phyloP scores from a whole-genome alignment of 495 filamentous ascomycete species.

The Trichocladium uniseriatum region DNA sequence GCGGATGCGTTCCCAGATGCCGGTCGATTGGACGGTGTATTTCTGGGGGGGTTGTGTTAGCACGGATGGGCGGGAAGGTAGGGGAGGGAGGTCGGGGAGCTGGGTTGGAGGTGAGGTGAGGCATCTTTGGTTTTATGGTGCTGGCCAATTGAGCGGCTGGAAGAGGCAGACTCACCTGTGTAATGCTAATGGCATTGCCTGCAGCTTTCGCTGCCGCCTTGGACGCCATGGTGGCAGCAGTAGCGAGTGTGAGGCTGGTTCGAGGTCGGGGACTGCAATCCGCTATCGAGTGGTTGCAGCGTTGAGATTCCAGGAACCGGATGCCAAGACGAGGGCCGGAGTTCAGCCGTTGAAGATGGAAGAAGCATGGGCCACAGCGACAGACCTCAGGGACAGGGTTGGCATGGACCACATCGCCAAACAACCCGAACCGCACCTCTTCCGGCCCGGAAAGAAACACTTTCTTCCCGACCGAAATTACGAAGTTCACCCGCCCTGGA shows the following conservation, averaged over 20 bases:
- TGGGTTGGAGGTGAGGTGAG: too few relatives aligned
- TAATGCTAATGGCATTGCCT: conserved; percentile 37
- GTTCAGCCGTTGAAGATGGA: conserved; percentile 4
- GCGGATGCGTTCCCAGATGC: conserved; percentile 82
- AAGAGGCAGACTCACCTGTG: conserved; percentile 30
- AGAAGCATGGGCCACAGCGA: background rate
- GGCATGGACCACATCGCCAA: conserved; percentile 3
- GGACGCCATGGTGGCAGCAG: conserved; percentile 40
- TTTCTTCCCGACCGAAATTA: conserved; percentile 5
- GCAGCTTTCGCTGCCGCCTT: conserved; percentile 44
- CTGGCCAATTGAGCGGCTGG: background rate
- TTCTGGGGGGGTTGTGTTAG: conserved; percentile 49
- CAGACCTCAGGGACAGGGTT: background rate
- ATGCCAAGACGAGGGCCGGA: background rate
- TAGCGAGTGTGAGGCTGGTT: background rate
- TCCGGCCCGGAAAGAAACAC: background rate
- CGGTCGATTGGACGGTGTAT: conserved; percentile 90
- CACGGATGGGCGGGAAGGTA: background rate
- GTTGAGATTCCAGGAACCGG: background rate
- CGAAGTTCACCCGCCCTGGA: too few relatives aligned
- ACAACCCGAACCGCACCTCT: too few relatives aligned
- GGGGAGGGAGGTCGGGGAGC: conserved; percentile 1
- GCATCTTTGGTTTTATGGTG: background rate
- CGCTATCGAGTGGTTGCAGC: background rate
- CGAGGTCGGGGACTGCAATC: background rate